phyloP scores from a whole-genome alignment of 2,329 filamentous ascomycete genomes.

The Hypoxylon rubiginosum region DNA sequence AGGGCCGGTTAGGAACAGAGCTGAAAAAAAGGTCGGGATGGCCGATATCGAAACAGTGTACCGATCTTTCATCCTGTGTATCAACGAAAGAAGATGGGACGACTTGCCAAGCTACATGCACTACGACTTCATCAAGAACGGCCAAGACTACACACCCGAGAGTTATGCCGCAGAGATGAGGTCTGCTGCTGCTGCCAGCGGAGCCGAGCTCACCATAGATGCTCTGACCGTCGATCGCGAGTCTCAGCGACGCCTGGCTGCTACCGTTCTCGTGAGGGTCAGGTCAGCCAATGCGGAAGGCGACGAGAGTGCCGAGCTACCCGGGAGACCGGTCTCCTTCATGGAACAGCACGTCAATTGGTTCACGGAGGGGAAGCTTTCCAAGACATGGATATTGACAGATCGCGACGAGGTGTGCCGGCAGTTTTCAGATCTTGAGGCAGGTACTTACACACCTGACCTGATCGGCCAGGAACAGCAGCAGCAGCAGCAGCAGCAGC shows the following conservation, averaged over 20 bases:
- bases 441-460: constrained; percentile 28
- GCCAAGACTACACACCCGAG: constrained; percentile 28
- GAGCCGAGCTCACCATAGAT: constrained; percentile 37
- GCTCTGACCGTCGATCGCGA: constrained; percentile 39
- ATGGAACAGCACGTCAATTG: constrained; percentile 39
- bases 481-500: too few species aligned
- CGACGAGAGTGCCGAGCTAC: constrained; percentile 2
- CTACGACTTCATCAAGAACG: constrained; percentile 31
- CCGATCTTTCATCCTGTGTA: constrained; percentile 37
- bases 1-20: neutral
- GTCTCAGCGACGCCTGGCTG: constrained; percentile 30
- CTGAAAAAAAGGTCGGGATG: constrained; percentile 21
- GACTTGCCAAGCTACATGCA: constrained; percentile 37
- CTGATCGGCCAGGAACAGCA: constrained; percentile 27
- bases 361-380: constrained; percentile 39
- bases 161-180: constrained; percentile 34
- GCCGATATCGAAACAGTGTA: constrained; percentile 32
- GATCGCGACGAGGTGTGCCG: constrained; percentile 38
- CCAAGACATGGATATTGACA: constrained; percentile 28
- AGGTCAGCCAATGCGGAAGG: constrained; percentile 3
- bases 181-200: constrained; percentile 17
- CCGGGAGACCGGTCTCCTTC: constrained; percentile 18
- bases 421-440: constrained; percentile 27
- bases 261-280: constrained; percentile 26
- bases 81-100: constrained; percentile 42